Evolutionary conservation across 2,329 filamentous ascomycete genomes (phyloP).

Genomic region (Cryphonectria nitschkei): DNA sequence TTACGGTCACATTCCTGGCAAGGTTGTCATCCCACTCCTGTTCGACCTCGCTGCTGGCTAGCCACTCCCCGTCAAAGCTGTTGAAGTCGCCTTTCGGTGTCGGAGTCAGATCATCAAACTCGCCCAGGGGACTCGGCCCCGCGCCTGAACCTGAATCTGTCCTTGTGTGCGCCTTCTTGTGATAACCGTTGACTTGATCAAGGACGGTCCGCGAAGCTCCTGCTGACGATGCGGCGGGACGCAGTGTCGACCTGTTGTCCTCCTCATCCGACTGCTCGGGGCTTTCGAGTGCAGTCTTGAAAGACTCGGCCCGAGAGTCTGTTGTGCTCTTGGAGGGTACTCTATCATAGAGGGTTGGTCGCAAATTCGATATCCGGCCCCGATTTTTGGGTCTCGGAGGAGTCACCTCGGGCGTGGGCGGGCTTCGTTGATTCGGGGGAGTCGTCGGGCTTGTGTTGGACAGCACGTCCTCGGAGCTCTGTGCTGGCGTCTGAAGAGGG

Average conservation of each 20-base stretch:
- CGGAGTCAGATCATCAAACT: constrained; percentile 45
- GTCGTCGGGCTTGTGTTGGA: constrained; percentile 55
- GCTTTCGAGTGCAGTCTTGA: constrained; percentile 71
- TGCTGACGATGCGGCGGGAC: constrained; percentile 44
- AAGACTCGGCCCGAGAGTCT: constrained; percentile 70
- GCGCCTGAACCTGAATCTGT: constrained; percentile 50
- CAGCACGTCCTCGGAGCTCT: constrained; percentile 44
- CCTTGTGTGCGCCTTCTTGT: constrained; percentile 39
- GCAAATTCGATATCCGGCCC: constrained; percentile 48
- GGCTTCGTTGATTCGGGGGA: constrained; percentile 67
- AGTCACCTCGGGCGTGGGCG: constrained; percentile 76
- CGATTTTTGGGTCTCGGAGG: constrained; percentile 58
- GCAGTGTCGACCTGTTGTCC: constrained; percentile 47
- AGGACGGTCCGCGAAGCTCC: constrained; percentile 51
- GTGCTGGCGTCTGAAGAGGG: constrained; percentile 42
- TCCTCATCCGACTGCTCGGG: constrained; percentile 65
- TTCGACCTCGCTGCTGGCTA: constrained; percentile 50
- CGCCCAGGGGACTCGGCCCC: constrained; percentile 45
- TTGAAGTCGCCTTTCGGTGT: constrained; percentile 53
- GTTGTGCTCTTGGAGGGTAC: constrained; percentile 56
- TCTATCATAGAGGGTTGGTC: constrained; percentile 53
- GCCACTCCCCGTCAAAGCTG: constrained; percentile 64
- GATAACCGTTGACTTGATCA: constrained; percentile 42
- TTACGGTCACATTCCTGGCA: constrained; percentile 57
- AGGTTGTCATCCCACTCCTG: constrained; percentile 60